Evolutionary conservation across 2,329 filamentous ascomycete genomes (phyloP).

Genomic region (Ophiostoma sp.): DNA sequence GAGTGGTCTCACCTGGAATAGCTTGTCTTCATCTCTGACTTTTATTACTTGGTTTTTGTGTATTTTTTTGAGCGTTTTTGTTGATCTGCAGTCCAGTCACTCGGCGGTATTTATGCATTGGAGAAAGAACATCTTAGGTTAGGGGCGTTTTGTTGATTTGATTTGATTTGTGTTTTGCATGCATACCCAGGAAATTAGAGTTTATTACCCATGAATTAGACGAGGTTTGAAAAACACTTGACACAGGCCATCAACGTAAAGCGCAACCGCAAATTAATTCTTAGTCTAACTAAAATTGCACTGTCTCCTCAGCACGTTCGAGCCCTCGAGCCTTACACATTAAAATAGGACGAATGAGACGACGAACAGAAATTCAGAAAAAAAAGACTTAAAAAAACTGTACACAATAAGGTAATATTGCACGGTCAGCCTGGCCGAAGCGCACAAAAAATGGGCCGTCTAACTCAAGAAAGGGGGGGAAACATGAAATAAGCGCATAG

Average conservation of each 20-base stretch:
- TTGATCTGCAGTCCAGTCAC: not conserved
- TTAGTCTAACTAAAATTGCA: not conserved
- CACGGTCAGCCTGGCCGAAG: not conserved
- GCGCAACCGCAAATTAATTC: not conserved
- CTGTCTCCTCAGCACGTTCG: not conserved
- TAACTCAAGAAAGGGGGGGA: not conserved
- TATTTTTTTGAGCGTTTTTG: conserved; percentile 8
- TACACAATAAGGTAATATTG: not conserved
- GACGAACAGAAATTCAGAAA: too few species aligned
- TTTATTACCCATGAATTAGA: not conserved
- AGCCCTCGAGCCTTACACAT: not conserved
- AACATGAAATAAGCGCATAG: not conserved
- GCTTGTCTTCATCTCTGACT: conserved; percentile 21
- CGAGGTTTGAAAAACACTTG: too few species aligned
- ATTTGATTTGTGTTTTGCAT: not conserved
- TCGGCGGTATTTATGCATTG: not conserved
- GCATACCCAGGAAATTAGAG: not conserved
- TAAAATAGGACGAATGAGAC: too few species aligned
- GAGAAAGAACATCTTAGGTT: not conserved
- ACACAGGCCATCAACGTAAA: too few species aligned
- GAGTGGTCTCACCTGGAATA: conserved; percentile 71
- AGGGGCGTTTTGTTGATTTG: not conserved
- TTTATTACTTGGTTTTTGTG: conserved; percentile 29
- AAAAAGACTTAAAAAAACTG: too few species aligned
- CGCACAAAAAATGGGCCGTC: too few species aligned